Evolutionary conservation across 345 rosid genomes (phyloP).

Genomic region (Aethionema arabicum): DNA sequence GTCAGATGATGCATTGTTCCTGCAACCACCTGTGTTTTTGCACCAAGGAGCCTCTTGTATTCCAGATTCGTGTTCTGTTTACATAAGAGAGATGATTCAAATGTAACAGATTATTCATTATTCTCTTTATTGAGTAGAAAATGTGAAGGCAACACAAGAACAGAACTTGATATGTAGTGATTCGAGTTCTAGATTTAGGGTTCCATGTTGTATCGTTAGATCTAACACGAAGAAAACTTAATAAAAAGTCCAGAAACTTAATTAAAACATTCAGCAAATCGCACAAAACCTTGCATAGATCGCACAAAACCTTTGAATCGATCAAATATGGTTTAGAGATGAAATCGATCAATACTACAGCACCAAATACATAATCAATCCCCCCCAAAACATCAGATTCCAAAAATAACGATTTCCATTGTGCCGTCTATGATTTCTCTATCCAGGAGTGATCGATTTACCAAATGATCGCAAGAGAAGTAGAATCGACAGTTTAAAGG

Average conservation of each 20-base stretch:
- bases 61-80: constrained; percentile 59
- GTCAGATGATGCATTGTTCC: constrained; percentile 73
- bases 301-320: background rate
- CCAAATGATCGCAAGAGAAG: constrained; percentile 10
- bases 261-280: background rate
- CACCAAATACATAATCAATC: constrained; percentile 8
- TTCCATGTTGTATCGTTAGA: background rate
- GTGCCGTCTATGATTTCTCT: background rate
- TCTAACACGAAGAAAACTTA: background rate
- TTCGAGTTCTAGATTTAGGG: background rate
- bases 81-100: background rate
- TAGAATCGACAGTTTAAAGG: background rate
- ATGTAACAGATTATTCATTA: background rate
- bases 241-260: background rate
- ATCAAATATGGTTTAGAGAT: background rate
- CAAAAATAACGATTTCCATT: constrained; percentile 2
- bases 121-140: background rate
- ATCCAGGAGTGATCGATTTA: background rate
- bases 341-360: background rate
- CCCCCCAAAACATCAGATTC: background rate
- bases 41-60: constrained; percentile 55
- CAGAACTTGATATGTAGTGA: background rate
- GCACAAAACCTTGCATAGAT: background rate
- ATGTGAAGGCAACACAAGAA: background rate
- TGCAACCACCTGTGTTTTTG: constrained; percentile 77